Conservation (phyloP, 345 rosid genomes). For the Kandelia obovata region DNA sequence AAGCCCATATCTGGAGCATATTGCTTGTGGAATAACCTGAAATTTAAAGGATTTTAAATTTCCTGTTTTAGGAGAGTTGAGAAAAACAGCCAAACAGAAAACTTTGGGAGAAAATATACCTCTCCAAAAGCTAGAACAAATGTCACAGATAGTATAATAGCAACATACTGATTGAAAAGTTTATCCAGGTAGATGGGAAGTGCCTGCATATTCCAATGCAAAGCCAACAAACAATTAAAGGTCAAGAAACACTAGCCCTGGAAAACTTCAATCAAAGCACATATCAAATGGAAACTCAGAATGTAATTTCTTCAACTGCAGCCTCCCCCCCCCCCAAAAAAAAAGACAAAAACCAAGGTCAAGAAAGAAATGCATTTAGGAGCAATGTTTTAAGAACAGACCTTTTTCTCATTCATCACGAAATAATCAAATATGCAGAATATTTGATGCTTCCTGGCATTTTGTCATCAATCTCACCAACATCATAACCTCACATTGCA, state of each 20-base stretch:
- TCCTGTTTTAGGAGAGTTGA: neutral
- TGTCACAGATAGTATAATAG: constrained; percentile 83
- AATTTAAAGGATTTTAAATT: constrained; percentile 5
- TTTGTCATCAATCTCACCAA: no score
- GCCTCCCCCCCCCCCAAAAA: neutral
- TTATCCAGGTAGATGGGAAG: constrained; percentile 92
- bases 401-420: no score
- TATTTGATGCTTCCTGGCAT: neutral
- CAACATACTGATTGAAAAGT: constrained; percentile 86
- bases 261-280: neutral
- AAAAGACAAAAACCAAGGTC: no score
- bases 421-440: neutral
- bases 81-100: neutral
- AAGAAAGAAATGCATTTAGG: no score
- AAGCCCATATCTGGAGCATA: constrained; percentile 87
- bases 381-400: no score
- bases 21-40: constrained; percentile 97
- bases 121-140: constrained; percentile 89
- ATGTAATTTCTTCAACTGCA: no score
- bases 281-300: neutral
- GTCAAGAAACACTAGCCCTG: neutral
- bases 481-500: no score
- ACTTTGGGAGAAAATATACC: constrained; percentile 39
- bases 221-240: constrained; percentile 8
- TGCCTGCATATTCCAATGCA: constrained; percentile 52